Evolutionary conservation across 2,329 filamentous ascomycete genomes (phyloP).

Genomic region (Fusarium subglutinans): DNA sequence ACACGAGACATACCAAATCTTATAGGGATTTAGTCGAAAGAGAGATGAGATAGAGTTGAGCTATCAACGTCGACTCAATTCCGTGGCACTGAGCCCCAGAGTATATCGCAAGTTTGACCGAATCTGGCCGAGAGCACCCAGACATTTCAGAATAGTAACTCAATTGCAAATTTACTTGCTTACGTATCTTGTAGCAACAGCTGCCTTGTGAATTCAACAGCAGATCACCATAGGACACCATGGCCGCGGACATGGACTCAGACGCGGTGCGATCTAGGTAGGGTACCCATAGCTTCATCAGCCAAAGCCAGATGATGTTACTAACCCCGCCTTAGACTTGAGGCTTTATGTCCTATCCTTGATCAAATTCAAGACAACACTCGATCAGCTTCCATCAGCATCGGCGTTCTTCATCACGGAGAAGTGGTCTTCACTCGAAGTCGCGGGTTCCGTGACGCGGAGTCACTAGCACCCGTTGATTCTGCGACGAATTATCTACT

Average conservation of each 20-base stretch:
- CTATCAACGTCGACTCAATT: neutral
- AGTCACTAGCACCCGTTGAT: neutral
- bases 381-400: neutral
- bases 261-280: neutral
- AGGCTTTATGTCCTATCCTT: fast-evolving
- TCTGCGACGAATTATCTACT: fast-evolving
- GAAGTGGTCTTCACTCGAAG: neutral
- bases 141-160: neutral
- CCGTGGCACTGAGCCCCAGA: neutral
- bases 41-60: neutral
- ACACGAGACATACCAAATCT: fast-evolving
- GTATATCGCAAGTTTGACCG: neutral
- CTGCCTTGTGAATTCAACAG: neutral
- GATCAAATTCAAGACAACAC: neutral
- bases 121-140: neutral
- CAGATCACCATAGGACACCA: neutral
- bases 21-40: fast-evolving
- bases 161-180: neutral
- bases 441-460: fast-evolving
- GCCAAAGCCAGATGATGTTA: neutral
- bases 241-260: neutral
- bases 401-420: neutral
- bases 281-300: neutral
- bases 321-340: neutral
- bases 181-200: fast-evolving